Evolutionary conservation across 2,329 filamentous ascomycete genomes (phyloP).

Genomic region (Aureobasidium leucospermi): DNA sequence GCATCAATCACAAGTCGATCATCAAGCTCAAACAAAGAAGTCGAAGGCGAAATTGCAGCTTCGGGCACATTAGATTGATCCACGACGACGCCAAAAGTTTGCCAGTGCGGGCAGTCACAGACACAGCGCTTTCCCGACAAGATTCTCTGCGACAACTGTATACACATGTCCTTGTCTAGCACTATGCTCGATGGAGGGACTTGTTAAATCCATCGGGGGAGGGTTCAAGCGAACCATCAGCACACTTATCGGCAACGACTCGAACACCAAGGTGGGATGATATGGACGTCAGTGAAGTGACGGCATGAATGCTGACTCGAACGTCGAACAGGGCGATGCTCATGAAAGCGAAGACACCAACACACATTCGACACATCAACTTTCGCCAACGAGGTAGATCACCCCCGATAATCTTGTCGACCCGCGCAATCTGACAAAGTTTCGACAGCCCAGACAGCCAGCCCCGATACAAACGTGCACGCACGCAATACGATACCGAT

Average conservation of each 20-base stretch:
- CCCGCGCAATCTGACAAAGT: not conserved
- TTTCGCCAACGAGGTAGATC: not conserved
- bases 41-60: not conserved
- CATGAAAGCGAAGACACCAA: not conserved
- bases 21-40: not conserved
- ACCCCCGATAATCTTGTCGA: not conserved
- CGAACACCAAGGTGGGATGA: not conserved
- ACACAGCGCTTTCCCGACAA: not conserved
- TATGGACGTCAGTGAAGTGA: not conserved
- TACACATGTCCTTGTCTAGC: not conserved
- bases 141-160: not conserved
- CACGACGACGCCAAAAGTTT: conserved; percentile 9
- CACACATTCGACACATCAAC: not conserved
- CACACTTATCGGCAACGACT: not conserved
- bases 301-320: not conserved
- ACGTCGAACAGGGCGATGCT: not conserved
- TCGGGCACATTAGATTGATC: not conserved
- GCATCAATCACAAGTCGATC: not conserved
- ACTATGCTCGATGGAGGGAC: not conserved
- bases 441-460: not conserved
- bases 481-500: not conserved
- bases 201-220: not conserved
- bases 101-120: conserved; percentile 1
- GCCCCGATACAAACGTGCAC: not conserved
- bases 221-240: not conserved